These are phyloP conservation scores for Pistacia vera DNA, from an alignment of 345 rosid species.

Conservation along the genomic window DNA sequence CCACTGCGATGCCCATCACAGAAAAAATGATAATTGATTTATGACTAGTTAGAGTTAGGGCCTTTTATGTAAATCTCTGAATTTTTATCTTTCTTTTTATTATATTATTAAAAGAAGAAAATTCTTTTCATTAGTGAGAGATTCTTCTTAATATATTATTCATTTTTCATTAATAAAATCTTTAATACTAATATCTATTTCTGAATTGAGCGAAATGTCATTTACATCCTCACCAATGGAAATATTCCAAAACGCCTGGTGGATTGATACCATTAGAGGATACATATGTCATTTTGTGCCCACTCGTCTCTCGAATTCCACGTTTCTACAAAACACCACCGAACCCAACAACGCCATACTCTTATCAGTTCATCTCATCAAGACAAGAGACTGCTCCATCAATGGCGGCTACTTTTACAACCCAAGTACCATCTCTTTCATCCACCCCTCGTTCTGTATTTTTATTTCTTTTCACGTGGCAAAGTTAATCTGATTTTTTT, in stretches of 20 bases:
- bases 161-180: too few relatives aligned
- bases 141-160: too few relatives aligned
- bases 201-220: too few relatives aligned
- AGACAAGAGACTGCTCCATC: slow-evolving; percentile 10
- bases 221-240: too few relatives aligned
- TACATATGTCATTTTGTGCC: not conserved
- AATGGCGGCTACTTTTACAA: slow-evolving; percentile 61
- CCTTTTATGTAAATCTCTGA: too few relatives aligned
- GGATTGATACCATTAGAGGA: not conserved
- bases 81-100: too few relatives aligned
- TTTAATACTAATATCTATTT: too few relatives aligned
- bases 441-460: not conserved
- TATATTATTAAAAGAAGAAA: too few relatives aligned
- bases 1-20: slow-evolving; percentile 17
- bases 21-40: not conserved
- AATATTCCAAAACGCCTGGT: too few relatives aligned
- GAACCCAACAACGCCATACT: not conserved
- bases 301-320: not conserved
- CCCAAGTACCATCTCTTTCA: slow-evolving; percentile 40
- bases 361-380: not conserved
- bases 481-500: not conserved
- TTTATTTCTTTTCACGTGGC: not conserved
- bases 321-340: not conserved
- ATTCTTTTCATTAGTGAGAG: too few relatives aligned
- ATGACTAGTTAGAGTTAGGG: too few relatives aligned